Evolutionary conservation across 768 basidiomycete genomes (phyloP), one percentile per base, ranked within the genome.

Genomic region (Russula compacta): DNA sequence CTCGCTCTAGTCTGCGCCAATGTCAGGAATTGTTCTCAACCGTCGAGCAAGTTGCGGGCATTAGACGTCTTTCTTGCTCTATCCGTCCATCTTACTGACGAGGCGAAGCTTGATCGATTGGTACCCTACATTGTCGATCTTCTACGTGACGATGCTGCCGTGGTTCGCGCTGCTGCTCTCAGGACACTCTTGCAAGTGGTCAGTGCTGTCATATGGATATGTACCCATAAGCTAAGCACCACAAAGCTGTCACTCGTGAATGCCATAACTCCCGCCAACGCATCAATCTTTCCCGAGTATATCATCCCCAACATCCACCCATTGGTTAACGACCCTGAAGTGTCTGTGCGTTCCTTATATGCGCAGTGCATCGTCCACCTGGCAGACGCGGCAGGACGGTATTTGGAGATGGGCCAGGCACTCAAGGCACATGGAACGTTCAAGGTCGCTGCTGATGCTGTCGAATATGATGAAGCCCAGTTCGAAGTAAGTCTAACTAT

Each of bases 351-450:
- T 73, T 73, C 83, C 73, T 76, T 89, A 73, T 80, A 89, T 68
- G 97, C 95, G 0, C 88, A 92, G 66, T 89, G 87, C 64, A 83
- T 98, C 40, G 86, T 87, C 1, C 81, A 84, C 19, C 78, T 99
- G 2, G 93, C 95, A 0, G 88, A 93, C 59, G 90, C 88, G 0
- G 91, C 92, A 2, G 79, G 89, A 58, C 80, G 86, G 44, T 97
- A 94, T 73, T 76, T 98, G 36, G 95, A 98, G 71, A 93, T 98
- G 85, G 88, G 86, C 0, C 92, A 97, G 69, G 89, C 93, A 0
- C 74, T 95, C 63, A 92, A 88, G 70, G 89, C 87, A 0, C 87
- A 92, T 61, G 90, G 90, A 0, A 80, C 81, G 1, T 84, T 86
- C 70, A 84, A 83, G 67, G 71, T 87, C 7, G 74, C 79, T 14